phyloP scores from a whole-genome alignment of 768 basidiomycete genomes.

The Tephrocybe sp. region DNA sequence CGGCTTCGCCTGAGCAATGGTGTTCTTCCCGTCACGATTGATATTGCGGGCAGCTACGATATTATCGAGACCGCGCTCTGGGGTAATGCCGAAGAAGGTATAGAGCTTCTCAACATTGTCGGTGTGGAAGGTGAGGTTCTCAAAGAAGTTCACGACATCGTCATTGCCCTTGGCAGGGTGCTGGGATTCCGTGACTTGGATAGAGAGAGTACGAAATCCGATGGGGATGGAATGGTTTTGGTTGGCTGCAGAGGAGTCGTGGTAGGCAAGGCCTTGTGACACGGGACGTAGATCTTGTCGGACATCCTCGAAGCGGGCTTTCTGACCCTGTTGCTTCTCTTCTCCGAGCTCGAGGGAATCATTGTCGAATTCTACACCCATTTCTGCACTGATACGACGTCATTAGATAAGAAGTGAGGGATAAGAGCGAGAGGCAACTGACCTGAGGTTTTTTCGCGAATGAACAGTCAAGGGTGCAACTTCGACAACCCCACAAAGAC shows the following conservation, averaged over 20 bases:
- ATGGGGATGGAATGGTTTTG: slow-evolving; percentile 22
- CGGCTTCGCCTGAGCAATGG: slow-evolving; percentile 14
- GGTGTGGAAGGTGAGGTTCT: slow-evolving; percentile 14
- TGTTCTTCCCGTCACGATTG: slow-evolving; percentile 18
- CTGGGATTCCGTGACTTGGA: slow-evolving; percentile 18
- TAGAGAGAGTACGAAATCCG: slow-evolving; percentile 20
- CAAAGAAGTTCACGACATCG: slow-evolving; percentile 18
- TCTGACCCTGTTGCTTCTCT: background rate
- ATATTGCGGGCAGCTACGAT: slow-evolving; percentile 13
- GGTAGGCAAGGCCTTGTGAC: background rate
- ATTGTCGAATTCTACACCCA: slow-evolving; percentile 3
- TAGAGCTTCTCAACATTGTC: slow-evolving; percentile 13
- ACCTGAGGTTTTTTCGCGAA: background rate
- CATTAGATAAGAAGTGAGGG: background rate
- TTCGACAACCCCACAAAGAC: too few species aligned
- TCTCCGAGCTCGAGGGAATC: slow-evolving; percentile 1
- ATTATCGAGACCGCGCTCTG: slow-evolving; percentile 15
- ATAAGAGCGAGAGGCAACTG: background rate
- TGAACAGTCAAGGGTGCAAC: too few species aligned
- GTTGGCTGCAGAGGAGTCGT: background rate
- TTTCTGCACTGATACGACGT: background rate
- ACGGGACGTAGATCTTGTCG: background rate
- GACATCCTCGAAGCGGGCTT: slow-evolving; percentile 3
- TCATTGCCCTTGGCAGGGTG: slow-evolving; percentile 2
- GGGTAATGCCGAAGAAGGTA: slow-evolving; percentile 10